phyloP scores from a whole-genome alignment of 1,284 basidiomycete species.

The Rhodotorula sp. region DNA sequence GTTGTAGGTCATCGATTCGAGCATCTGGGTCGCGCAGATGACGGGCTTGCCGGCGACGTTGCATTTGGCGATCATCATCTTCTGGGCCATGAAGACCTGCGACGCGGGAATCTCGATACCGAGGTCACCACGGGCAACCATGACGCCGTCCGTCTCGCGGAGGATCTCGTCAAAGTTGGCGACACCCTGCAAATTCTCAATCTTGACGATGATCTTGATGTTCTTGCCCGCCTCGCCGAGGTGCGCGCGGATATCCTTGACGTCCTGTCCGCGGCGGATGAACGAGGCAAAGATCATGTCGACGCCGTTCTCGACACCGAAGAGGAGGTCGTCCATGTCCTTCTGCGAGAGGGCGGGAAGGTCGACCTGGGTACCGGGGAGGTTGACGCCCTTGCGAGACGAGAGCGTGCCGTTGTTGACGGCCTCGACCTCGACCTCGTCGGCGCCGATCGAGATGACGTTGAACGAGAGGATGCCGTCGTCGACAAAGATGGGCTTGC shows the following conservation, averaged over 20 bases:
- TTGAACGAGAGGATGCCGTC: slow-evolving; percentile 95
- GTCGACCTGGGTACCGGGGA: slow-evolving; percentile 97
- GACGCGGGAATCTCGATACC: slow-evolving; percentile 97
- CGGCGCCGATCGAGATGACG: slow-evolving; percentile 79
- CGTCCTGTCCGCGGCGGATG: slow-evolving; percentile 88
- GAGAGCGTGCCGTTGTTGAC: slow-evolving; percentile 91
- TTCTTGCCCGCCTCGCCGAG: slow-evolving; percentile 85
- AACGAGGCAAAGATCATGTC: slow-evolving; percentile 99
- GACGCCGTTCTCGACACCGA: slow-evolving; percentile 95
- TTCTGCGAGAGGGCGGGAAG: slow-evolving; percentile 96
- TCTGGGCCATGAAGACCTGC: slow-evolving; percentile 96
- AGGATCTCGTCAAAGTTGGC: slow-evolving; percentile 97
- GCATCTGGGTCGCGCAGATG: slow-evolving; percentile 99
- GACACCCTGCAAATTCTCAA: slow-evolving; percentile 97
- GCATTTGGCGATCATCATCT: slow-evolving; percentile 99
- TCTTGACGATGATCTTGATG: slow-evolving; percentile 98
- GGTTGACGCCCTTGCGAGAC: slow-evolving; percentile 98
- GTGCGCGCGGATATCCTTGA: slow-evolving; percentile 82
- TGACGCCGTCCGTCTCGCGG: slow-evolving; percentile 89
- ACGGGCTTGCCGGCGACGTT: slow-evolving; percentile 95
- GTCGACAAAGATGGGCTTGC: slow-evolving; percentile 95
- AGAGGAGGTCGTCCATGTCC: slow-evolving; percentile 91
- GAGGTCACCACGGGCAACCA: slow-evolving; percentile 97
- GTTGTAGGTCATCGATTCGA: slow-evolving; percentile 99
- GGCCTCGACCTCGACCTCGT: slow-evolving; percentile 70